Evolutionary conservation across 305 asterid genomes (phyloP).

Genomic region (Fraxinus sp.): DNA sequence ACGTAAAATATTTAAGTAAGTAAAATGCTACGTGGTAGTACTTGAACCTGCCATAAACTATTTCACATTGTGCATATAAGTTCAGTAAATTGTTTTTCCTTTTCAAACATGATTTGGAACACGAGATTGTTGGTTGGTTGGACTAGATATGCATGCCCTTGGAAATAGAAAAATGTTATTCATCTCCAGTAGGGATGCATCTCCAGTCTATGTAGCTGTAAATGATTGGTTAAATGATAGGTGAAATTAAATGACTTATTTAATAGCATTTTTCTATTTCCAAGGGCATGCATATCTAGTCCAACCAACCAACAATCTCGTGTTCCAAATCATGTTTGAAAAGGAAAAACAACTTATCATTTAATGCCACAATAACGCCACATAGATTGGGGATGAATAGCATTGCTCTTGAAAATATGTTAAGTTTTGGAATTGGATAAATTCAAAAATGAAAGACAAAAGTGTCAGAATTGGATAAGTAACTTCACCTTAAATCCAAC

Average conservation of each 20-base stretch:
- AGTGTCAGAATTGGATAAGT: neutral
- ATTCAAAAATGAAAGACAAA: neutral
- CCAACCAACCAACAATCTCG: neutral
- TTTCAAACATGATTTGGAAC: neutral
- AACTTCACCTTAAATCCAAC: neutral
- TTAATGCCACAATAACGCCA: too few species aligned
- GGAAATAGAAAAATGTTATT: neutral
- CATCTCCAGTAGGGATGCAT: too few species aligned
- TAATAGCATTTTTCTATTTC: too few species aligned
- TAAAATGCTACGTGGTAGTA: conserved; percentile 28
- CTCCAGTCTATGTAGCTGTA: too few species aligned
- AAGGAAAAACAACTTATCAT: neutral
- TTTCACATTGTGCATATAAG: neutral
- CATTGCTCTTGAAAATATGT: neutral
- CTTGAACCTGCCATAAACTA: neutral
- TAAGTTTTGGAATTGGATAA: neutral
- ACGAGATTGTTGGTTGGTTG: neutral
- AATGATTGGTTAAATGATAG: too few species aligned
- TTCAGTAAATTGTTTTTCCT: neutral
- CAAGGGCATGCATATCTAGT: neutral
- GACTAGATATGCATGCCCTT: neutral
- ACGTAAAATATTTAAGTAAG: neutral
- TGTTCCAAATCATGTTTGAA: neutral
- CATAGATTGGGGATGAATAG: too few species aligned
- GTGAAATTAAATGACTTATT: too few species aligned